Evolutionary conservation across 164 flowering plant species (phyloP), one percentile per base, ranked within the genome.

Genomic region (Houttuynia cordata): DNA sequence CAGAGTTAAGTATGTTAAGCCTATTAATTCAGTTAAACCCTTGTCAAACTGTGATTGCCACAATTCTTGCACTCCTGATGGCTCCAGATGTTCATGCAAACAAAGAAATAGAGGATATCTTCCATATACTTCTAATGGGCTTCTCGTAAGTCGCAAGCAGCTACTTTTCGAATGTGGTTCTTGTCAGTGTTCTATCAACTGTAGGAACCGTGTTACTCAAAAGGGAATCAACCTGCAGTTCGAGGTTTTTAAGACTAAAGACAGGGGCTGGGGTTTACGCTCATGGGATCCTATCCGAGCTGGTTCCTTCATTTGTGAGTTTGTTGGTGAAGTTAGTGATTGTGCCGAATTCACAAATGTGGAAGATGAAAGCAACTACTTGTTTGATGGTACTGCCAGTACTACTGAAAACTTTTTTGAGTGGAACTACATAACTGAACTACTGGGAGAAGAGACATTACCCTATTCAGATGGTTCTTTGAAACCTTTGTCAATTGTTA

Each of bases 261-360:
- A 47, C 24, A 61, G 3, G 23, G 63, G 63, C 34, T 61, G 63
- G 56, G 63, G 63, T 49, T 13, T 61, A 21, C 19, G 63, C n/a
- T 51, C 63, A 23, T 61, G 25, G 63, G 63, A 51, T 23, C 39
- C 63, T 14, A 61, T 61, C 34, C 53, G 54, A 45, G 25, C 63
- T 1, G 63, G 63, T 45, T 23, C 37, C 39, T 61, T 61, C 24
- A 49, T 61, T 49, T 61, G 56, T 49, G 63, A 61, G 50, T 61
- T 39, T 30, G 18, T 61, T 20, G 63, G 63, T 24, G 63, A 61
- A 18, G 55, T 61, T 21, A 10, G 49, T 41, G 21, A 45, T 24
- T 45, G 19, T 18, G 49, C 25, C 19, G 50, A 47, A 15, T 12
- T 61, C n/a, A 30, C 25, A 12, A n/a, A 61, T 21, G 53, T 17